Evolutionary conservation across 1,284 basidiomycete species (phyloP).

Genomic region (Ganoderma resinaceum): DNA sequence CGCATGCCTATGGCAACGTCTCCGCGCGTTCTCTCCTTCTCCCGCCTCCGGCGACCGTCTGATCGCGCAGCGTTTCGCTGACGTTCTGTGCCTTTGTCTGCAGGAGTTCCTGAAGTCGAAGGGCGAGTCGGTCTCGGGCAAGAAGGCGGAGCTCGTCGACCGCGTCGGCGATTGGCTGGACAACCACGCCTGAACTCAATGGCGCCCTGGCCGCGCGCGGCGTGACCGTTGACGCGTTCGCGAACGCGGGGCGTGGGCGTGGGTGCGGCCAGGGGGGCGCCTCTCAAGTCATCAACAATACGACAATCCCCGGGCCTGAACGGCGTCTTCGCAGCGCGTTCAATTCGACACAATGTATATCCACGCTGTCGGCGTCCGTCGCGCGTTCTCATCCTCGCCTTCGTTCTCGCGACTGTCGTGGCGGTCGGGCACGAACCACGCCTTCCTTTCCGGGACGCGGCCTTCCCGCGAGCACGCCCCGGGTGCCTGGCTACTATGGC

Average conservation of each 20-base stretch:
- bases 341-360: neutral
- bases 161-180: conserved; percentile 68
- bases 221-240: neutral
- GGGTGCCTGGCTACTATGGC: conserved; percentile 31
- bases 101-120: conserved; percentile 77
- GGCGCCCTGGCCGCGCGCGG: neutral
- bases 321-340: neutral
- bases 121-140: conserved; percentile 64
- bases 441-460: conserved; percentile 20
- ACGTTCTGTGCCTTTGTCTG: conserved; percentile 11
- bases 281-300: conserved; percentile 5
- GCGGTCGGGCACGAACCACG: conserved; percentile 11
- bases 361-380: neutral
- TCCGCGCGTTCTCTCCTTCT: conserved; percentile 9
- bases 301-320: conserved; percentile 4
- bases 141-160: conserved; percentile 73
- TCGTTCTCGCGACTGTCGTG: conserved; percentile 30
- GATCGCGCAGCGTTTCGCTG: conserved; percentile 24
- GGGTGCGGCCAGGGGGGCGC: neutral
- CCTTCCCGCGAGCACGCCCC: conserved; percentile 24
- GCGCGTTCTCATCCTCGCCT: neutral
- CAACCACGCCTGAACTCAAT: conserved; percentile 41
- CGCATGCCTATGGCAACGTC: conserved; percentile 23
- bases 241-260: neutral
- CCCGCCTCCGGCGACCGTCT: conserved; percentile 3